Evolutionary conservation across 352 stramenopile species (phyloP).

Genomic region (Saprolegnia parasitica): DNA sequence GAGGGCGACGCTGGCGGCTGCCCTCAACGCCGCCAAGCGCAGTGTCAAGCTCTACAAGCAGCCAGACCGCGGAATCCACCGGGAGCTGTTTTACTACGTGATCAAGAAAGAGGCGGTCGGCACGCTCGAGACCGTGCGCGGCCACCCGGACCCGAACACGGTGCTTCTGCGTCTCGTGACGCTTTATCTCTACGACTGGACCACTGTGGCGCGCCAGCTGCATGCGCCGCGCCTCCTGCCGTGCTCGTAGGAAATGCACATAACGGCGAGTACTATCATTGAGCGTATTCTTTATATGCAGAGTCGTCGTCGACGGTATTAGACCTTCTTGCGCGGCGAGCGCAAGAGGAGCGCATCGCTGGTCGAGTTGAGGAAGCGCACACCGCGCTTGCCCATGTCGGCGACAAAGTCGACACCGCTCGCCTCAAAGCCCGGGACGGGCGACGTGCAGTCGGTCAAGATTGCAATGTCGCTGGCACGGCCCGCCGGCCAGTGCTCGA

Average conservation of each 20-base stretch:
- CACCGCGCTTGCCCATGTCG: slow-evolving; percentile 12
- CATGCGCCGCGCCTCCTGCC: not conserved
- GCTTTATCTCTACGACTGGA: not conserved
- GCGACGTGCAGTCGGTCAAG: slow-evolving; percentile 67
- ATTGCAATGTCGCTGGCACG: slow-evolving; percentile 67
- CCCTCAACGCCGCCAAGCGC: no score
- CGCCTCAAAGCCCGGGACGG: slow-evolving; percentile 67
- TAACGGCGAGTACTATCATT: no score
- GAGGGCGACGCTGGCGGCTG: no score
- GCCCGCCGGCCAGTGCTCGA: slow-evolving; percentile 72
- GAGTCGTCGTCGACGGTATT: no score
- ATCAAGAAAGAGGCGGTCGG: not conserved
- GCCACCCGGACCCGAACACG: not conserved
- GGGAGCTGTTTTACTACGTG: not conserved
- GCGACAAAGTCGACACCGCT: slow-evolving; percentile 38
- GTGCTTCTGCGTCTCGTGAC: not conserved
- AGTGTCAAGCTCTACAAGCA: no score
- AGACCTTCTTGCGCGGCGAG: not conserved
- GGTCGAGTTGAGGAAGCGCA: slow-evolving; percentile 17
- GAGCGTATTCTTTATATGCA: no score
- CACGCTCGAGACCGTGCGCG: not conserved
- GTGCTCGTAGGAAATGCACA: no score
- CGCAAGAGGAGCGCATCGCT: not conserved
- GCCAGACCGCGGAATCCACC: no score
- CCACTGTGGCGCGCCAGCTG: not conserved